Evolutionary conservation across 1,284 basidiomycete species (phyloP).

Genomic region (Ustilago hordei): DNA sequence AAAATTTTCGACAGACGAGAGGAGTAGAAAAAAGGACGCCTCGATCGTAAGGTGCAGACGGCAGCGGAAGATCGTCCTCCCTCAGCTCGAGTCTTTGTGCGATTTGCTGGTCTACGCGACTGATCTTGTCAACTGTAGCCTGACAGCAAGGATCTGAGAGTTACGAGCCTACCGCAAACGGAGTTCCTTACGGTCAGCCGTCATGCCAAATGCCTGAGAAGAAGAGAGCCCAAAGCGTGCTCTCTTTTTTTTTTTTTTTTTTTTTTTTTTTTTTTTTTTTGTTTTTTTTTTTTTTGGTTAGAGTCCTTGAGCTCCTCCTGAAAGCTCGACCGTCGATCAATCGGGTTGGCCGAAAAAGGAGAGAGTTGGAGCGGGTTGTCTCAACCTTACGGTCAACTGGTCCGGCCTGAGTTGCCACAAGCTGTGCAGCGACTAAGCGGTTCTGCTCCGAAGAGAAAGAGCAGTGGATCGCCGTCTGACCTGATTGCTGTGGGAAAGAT

Average conservation of each 20-base stretch:
- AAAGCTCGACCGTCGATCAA: neutral
- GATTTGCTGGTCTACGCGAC: neutral
- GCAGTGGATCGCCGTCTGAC: neutral
- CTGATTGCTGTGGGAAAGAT: slow-evolving; percentile 6
- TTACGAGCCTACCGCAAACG: neutral
- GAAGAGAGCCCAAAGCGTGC: neutral
- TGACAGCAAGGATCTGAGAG: slow-evolving; percentile 2
- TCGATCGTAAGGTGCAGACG: slow-evolving; percentile 21
- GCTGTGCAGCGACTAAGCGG: neutral
- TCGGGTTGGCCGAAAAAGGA: neutral
- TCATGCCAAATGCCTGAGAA: neutral
- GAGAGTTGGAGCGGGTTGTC: neutral
- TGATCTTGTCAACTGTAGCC: neutral
- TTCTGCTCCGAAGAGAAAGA: neutral
- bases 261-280: too few species aligned
- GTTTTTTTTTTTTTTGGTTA: too few species aligned
- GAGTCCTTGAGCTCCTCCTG: neutral
- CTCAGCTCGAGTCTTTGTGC: neutral
- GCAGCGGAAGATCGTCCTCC: slow-evolving; percentile 1
- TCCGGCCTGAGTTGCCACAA: neutral
- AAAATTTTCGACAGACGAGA: slow-evolving; percentile 7
- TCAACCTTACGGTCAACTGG: neutral
- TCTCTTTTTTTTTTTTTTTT: neutral
- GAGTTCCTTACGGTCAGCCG: neutral
- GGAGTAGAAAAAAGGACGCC: slow-evolving; percentile 1